phyloP scores from a whole-genome alignment of 2,329 filamentous ascomycete genomes.

The Verticillium longisporum region DNA sequence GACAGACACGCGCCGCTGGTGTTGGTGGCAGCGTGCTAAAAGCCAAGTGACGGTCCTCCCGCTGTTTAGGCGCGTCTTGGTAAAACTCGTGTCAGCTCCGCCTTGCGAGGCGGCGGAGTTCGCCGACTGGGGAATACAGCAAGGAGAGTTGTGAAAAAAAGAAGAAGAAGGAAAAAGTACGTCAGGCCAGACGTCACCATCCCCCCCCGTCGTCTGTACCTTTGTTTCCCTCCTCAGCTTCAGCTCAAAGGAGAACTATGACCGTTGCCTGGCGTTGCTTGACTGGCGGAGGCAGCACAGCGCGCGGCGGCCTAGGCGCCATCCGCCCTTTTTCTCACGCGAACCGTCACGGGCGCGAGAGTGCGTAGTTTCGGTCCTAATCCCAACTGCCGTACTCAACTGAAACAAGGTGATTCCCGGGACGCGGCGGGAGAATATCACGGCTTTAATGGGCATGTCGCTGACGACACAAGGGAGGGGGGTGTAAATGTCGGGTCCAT shows the following conservation, averaged over 20 bases:
- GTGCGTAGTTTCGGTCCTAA: background rate
- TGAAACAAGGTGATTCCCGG: background rate
- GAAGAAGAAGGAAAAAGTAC: background rate
- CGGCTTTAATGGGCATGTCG: background rate
- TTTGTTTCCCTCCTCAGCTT: background rate
- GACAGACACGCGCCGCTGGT: background rate
- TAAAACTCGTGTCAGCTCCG: background rate
- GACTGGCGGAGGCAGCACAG: background rate
- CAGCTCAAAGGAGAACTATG: background rate
- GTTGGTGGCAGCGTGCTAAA: background rate
- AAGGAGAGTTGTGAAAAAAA: background rate
- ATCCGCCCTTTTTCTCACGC: background rate
- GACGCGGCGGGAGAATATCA: background rate
- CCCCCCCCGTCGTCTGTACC: background rate
- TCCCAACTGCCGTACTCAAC: background rate
- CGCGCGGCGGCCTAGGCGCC: background rate
- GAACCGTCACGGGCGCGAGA: background rate
- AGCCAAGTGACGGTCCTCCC: background rate
- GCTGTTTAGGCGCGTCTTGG: background rate
- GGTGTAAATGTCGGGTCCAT: background rate
- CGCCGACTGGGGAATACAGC: background rate
- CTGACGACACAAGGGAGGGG: background rate
- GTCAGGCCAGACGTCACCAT: background rate
- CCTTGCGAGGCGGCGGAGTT: background rate
- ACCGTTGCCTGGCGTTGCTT: background rate